Evolutionary conservation across 2,329 filamentous ascomycete species (phyloP), one percentile per base, ranked within the genome.

Genomic region (Eutypella sp.): DNA sequence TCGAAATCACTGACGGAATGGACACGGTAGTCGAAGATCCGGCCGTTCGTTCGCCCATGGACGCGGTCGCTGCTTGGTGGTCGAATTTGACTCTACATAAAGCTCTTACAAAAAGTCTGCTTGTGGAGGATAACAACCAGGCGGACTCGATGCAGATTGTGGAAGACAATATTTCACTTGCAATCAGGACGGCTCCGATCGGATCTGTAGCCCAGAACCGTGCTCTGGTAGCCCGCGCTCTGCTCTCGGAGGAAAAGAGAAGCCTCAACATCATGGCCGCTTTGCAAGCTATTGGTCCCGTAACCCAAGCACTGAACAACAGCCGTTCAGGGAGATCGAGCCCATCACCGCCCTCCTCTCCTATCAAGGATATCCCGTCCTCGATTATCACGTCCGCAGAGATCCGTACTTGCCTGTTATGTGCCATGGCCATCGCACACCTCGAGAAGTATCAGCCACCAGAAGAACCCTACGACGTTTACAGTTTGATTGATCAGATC

Each of bases 11-110:
- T 51, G 81, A 85, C 43, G 82, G 87, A 40, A 86, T 95, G 75
- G 87, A 95, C 60, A 76, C 80, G 5, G 89, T 96, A 1, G 87
- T 93, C 3, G 87, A 93, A 48, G 92, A 96, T 58, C 81, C 82
- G 43, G 85, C 89, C 3, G 87, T 96, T 49, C 82, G 87, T 43
- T 93, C 89, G 16, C 89, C 91, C 0, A 79, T 96, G 53, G 92
- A 96, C 65, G 90, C 89, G 11, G 81, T 96, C 42, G 89, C 91
- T 6, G 89, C 91, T 2, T 96, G 91, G 91, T 93, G 84, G 72
- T 95, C 91, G 1, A 89, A 82, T 52, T 75, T 85, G 45, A 74
- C 81, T 11, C 69, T 96, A 31, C 87, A 90, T 57, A 76, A 78
- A 47, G 82, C 81, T 3, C 75, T 96, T 23, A 72, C 82, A 11